Evolutionary conservation across 371 early-diverging fungal genomes (phyloP), one percentile per base, ranked within the genome.

Genomic region (Mortierella sp.): DNA sequence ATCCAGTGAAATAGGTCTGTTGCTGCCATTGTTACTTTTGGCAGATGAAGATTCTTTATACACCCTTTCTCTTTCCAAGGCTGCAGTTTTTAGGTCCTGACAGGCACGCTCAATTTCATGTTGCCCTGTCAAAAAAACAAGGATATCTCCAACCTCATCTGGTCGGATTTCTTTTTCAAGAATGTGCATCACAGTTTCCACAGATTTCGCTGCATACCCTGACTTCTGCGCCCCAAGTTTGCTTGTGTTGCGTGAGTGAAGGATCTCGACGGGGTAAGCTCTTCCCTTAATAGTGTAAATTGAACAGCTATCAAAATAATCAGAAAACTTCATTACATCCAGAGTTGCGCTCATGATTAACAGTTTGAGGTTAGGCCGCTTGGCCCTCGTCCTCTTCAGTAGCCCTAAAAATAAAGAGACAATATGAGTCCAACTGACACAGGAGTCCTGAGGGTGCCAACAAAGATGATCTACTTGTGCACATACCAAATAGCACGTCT

Each of bases 51-150:
- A 58, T 75, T 92, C 63, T 89, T 92, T 33, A 90, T 87, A 50
- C 77, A 88, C 83, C 78, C 84, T 69, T 24, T 82, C 72, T 64
- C 86, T 84, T 48, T 88, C 77, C 43, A 68, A 72, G 1, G 69
- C 55, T 2, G 75, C 69, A 21, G 66, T 75, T 41, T 73, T 71
- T 13, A 81, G 70, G 45, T 81, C 82, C 28, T 72, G 72, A 43
- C 76, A 76, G 7, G 97, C 92, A 3, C 88, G 82, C 69, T 96
- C 96, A 65, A 98, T 97, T 52, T 98, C 98, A 15, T 92, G 87
- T 74, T 95, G 94, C 2, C 98, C 98, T 0, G 98, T 96, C 64
- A 98, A 79, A 83, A 98, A 98, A 3, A 97, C 95, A 4, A 99
- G 85, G 47, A 94, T 81, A 64, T 95, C 95, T 21, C 95, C 95